phyloP scores from a whole-genome alignment of 2,329 filamentous ascomycete species.

The Epichloe typhina region DNA sequence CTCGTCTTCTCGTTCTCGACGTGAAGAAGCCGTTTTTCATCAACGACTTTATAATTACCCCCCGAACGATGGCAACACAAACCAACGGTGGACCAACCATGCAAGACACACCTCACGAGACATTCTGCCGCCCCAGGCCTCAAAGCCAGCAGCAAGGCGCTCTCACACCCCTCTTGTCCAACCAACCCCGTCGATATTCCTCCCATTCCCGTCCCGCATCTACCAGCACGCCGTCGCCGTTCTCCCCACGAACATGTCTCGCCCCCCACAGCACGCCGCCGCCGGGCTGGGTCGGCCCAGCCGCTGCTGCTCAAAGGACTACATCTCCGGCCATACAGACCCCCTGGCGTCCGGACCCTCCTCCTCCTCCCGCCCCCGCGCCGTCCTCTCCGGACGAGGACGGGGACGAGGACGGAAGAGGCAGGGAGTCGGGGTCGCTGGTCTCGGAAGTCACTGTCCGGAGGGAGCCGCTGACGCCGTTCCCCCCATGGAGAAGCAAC shows the following conservation, averaged over 20 bases:
- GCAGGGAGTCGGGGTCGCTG: not conserved
- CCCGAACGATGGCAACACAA: too few relatives aligned
- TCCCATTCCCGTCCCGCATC: not conserved
- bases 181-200: not conserved
- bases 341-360: not conserved
- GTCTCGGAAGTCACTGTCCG: not conserved
- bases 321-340: too few relatives aligned
- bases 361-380: not conserved
- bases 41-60: too few relatives aligned
- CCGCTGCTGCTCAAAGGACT: too few relatives aligned
- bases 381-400: not conserved
- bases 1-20: too few relatives aligned
- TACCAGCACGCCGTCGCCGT: not conserved
- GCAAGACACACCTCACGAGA: not conserved
- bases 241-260: not conserved
- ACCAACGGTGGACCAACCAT: not conserved
- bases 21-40: too few relatives aligned
- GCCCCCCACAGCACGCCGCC: not conserved
- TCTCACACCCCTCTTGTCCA: not conserved
- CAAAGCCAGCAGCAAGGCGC: not conserved
- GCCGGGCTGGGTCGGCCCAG: too few relatives aligned
- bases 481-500: constrained; percentile 14
- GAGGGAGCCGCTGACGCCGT: constrained; percentile 14
- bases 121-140: not conserved
- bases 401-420: too few relatives aligned